Base-by-base conservation (phyloP, 78 protist genomes). In the Neovahlkampfia damariscottae region DNA sequence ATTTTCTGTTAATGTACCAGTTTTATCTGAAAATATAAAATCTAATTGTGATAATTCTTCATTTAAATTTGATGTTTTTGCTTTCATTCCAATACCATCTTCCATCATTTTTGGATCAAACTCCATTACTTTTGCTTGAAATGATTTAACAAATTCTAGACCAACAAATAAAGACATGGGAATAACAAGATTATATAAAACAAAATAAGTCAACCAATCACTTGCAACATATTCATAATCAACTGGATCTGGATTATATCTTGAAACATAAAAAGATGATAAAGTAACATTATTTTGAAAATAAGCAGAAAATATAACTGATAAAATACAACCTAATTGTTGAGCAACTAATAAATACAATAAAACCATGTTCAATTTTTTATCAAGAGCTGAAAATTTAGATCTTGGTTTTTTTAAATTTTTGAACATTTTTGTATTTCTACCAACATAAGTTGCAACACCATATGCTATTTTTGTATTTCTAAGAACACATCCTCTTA, bases 141-240 rank as follows among this genome's bases (percentile, higher is more conserved):
- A 10, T 2, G 35, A 3, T 30, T 80, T 81, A 5, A 50, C 62
- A 7, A 86, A 3, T 74, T 86, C 89, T 7, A 79, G 0, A 8
- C 84, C 32, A 36, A 86, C 89, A 8, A 70, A 70, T 37, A 86
- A 78, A 19, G 86, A 77, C 38, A 86, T 77, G 4, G 89, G 89
- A 30, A 86, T 69, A 38, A 86, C 6, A 40, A 37, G 36, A 67
- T 37, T 41, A 37, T 1, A 4, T 8, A 82, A 62, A 28, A 76
- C 27, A n/a, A 82, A 82, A 68, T 68, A 67, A 3, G 80, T 76
- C 34, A 76, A 8, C 62, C 62, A 50, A 78, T 40, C 5, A 8
- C 78, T 2, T 1, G 74, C 59, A 69, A 38, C 31, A 78, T 29
- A 82, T 2, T 5, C 67, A 2, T 27, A 3, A 2, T 2, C 41